Base-by-base conservation (phyloP, 345 rosid species). In the Camelina laxa region DNA sequence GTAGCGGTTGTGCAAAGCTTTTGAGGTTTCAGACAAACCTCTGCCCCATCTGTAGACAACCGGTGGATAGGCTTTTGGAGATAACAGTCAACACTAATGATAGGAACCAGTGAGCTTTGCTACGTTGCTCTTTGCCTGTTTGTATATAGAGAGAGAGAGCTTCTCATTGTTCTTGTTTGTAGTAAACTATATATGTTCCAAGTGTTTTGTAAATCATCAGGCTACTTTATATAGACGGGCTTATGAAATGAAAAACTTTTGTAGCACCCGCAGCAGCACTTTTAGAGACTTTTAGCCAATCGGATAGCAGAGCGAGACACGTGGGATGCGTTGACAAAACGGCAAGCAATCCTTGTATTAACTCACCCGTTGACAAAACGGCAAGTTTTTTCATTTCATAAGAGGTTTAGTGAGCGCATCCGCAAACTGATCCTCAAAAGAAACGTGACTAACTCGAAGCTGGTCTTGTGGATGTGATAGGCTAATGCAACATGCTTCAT, bases 21-120 rank as follows among this genome's bases (percentile, higher is more conserved):
- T 82, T 91, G 86, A 82, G 96, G 84, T 85, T 85, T 80, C 96
- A 88, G 75, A 85, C 94, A 7, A 86, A 84, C 31, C 84, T 89
- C 9, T 93, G 98, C 80, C 98, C 98, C 2, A 89, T 93, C 58
- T 91, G 97, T 79, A 78, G 97, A 75, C 96, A 93, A 72, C 94
- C 94, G 1, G 90, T 91, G 45, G 91, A 93, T 74, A 82, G 87
- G 85, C 90, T 93, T 68, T 74, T 91, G 79, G 91, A 91, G 86
- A 89, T 93, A 50, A 91, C 82, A 65, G 88, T 91, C 69, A 87
- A 80, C 76, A 75, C 80, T 49, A 80, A 60, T 50, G 62, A 3
- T 39, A 14, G 33, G 1, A 76, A 22, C 35, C 13, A 22, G 44
- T 76, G 75, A 62, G 10, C 65, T 33, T 51, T 68, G 38, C 17